Evolutionary conservation across 73 alveolate genomes (phyloP), one percentile per base, ranked within the genome.

Genomic region (Symbiodinium natans): DNA sequence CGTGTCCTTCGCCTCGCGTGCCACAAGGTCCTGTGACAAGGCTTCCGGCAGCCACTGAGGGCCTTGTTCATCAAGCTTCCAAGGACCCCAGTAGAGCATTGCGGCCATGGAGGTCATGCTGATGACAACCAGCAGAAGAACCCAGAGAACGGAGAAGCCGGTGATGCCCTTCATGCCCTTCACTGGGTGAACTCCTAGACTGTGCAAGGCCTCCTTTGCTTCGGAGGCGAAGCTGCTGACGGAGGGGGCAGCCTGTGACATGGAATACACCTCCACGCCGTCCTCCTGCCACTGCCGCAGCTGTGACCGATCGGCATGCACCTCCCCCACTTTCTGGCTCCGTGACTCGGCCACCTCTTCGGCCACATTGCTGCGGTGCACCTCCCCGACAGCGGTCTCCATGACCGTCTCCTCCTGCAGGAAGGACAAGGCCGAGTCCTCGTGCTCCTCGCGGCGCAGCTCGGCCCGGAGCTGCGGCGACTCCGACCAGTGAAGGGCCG

Each of bases 231-330:
- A 0, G 88, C 25, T 36, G 21, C 88, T 52, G 1, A 68, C 33
- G 41, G 92, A 56, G 38, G 41, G 75, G 15, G 87, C 48, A 15
- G 27, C 97, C 84, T 73, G 43, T 1, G 40, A 15, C 25, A 27
- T 29, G 4, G 97, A 40, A 41, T 90, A 90, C 52, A 90, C 31
- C 54, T 90, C 88, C 80, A 90, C 88, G 2, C 88, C 97, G 36
- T 90, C 97, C 88, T 90, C 97, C 87, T 90, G 97, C 97, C 97
- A 90, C 29, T 90, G 80, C 31, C 17, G 86, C 54, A n/a, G 27
- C 41, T 73, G 84, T 9, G 88, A 71, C 3, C 88, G 87, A 90
- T 90, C 97, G 40, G 34, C 13, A 21, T 90, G 97, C 34, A 90
- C 97, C 40, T 90, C 97, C 13, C 97, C 97, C 52, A 90, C 97